Conservation (phyloP, 1,284 basidiomycete genomes). For the Cystobasidiaceae sp. region DNA sequence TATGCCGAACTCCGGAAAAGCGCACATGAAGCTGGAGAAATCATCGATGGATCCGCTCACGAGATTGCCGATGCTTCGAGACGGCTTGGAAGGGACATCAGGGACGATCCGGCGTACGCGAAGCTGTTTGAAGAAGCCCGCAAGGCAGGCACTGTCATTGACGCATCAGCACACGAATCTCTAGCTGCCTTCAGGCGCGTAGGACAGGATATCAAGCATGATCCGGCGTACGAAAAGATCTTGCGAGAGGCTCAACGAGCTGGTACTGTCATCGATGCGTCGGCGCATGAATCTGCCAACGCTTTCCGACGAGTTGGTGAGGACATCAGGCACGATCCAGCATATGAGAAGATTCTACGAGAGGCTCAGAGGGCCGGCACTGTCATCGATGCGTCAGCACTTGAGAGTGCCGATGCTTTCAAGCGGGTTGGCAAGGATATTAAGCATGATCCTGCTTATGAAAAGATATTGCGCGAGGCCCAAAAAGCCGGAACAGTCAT, state of each 20-base stretch:
- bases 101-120: background rate
- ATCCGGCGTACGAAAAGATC: background rate
- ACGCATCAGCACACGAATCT: background rate
- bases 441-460: constrained; percentile 11
- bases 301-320: constrained; percentile 8
- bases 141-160: background rate
- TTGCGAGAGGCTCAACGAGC: background rate
- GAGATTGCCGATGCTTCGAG: background rate
- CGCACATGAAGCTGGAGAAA: background rate
- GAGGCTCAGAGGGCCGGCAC: background rate
- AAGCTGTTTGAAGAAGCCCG: background rate
- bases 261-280: background rate
- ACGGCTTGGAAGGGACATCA: constrained; percentile 6
- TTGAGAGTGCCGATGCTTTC: constrained; percentile 6
- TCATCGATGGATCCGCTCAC: background rate
- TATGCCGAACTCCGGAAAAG: background rate
- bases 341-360: background rate
- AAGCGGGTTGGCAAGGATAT: constrained; percentile 1
- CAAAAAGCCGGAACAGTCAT: background rate
- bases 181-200: background rate
- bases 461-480: too few relatives aligned
- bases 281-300: background rate
- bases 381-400: background rate
- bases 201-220: background rate
- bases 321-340: constrained; percentile 5